phyloP scores from a whole-genome alignment of 345 rosid genomes.

The Adansonia digitata region DNA sequence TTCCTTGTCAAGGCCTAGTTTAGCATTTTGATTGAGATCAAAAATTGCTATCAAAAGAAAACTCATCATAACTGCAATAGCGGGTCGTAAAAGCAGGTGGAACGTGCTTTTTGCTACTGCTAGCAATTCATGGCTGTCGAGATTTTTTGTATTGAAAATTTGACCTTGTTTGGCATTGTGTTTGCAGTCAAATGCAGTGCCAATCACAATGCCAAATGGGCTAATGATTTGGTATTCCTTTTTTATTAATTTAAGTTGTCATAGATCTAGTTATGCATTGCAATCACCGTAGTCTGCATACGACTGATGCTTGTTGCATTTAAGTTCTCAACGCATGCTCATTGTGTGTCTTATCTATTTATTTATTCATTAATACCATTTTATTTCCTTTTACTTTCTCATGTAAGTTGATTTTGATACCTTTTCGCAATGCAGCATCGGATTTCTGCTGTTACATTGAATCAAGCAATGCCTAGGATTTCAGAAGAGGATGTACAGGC shows the following conservation, averaged over 20 bases:
- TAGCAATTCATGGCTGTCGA: neutral
- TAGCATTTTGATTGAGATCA: neutral
- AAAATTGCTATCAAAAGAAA: neutral
- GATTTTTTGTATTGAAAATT: neutral
- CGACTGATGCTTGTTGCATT: constrained; percentile 1
- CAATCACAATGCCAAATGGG: neutral
- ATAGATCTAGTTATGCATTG: neutral
- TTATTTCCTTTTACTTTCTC: neutral
- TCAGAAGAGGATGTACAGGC: constrained; percentile 37
- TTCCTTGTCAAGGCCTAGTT: neutral
- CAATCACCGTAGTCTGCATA: neutral
- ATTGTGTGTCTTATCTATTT: neutral
- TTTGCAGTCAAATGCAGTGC: neutral
- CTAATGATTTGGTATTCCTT: neutral
- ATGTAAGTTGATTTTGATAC: neutral
- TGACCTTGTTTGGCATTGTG: neutral
- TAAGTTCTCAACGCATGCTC: neutral
- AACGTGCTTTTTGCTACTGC: neutral
- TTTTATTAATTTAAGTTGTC: neutral
- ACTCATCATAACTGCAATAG: neutral
- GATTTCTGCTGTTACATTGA: constrained; percentile 30
- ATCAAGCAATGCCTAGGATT: constrained; percentile 29
- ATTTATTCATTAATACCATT: neutral
- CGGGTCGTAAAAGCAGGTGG: neutral
- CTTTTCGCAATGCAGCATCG: constrained; percentile 30